Conservation (phyloP, 768 basidiomycete species). For the Boletus barrowsii region DNA sequence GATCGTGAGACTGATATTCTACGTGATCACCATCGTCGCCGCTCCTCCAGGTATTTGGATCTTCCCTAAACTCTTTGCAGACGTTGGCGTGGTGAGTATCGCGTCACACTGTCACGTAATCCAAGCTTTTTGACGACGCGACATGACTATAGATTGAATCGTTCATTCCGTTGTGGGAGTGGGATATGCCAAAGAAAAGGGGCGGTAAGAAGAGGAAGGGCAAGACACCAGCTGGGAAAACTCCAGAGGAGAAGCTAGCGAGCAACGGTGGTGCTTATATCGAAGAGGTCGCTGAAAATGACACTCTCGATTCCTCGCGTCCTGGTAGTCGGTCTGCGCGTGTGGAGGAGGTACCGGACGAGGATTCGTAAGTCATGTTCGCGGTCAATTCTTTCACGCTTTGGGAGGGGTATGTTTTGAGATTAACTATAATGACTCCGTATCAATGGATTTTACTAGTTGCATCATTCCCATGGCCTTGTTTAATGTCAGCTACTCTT, state of each 20-base stretch:
- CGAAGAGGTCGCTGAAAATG: conserved; percentile 35
- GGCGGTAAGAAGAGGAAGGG: conserved; percentile 62
- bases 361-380: conserved; percentile 26
- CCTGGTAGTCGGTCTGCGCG: conserved; percentile 37
- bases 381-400: background rate
- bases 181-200: conserved; percentile 82
- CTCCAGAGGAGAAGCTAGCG: conserved; percentile 40
- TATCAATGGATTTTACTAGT: conserved; percentile 15
- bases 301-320: conserved; percentile 32
- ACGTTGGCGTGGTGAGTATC: conserved; percentile 91
- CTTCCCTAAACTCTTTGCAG: conserved; percentile 96
- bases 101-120: background rate
- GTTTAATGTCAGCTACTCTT: background rate
- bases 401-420: background rate
- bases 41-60: conserved; percentile 96
- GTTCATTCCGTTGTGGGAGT: conserved; percentile 96
- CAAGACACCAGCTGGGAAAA: conserved; percentile 31
- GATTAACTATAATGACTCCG: background rate
- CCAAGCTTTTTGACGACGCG: background rate
- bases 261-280: conserved; percentile 39
- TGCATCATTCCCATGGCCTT: conserved; percentile 36
- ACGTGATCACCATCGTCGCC: conserved; percentile 84
- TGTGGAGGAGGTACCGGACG: conserved; percentile 46
- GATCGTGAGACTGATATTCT: conserved; percentile 88
- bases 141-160: conserved; percentile 75